Base-by-base conservation (phyloP, 305 asterid species). In the Stenogyne calaminthoides region DNA sequence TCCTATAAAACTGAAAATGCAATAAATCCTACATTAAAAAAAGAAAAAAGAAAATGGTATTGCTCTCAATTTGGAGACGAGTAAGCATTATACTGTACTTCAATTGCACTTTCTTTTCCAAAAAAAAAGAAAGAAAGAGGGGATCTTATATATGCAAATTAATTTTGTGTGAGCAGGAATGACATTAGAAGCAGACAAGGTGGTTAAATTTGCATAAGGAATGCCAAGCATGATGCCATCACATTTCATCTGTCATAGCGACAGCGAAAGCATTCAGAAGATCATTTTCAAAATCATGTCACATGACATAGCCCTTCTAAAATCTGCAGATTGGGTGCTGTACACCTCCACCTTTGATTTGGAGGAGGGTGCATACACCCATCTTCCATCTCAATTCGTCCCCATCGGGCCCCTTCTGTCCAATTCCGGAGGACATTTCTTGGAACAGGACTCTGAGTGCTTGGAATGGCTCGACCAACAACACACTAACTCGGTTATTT, bases 351-450 rank as follows among this genome's bases (percentile, higher is more conserved):
- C 66, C 1, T 44, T 55, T 5, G 85, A 85, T 1, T 84, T 88
- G n/a, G 96, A 90, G 74, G 78, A 87, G 10, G 92, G 86, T 46
- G 90, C 94, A 2, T 86, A 84, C 78, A 27, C 77, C 71, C n/a
- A 20, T 2, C 36, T 78, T 20, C 78, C 82, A 56, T 88, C 91
- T n/a, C 76, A 81, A 44, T 67, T 84, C 32, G 9, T 80, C 15
- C 88, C 92, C 0, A 73, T 90, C 8, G 92, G 92, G 25, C 96
- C 92, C 0, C 86, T 88, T 20, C 77, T 80, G 0, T 3, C 22
- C 0, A 69, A 64, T 51, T 65, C 88, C 39, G 73, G 77, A 0
- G 88, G 86, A n/a, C 79, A 81, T 39, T 79, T 88, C 70, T 75
- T 76, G 77, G 20, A 15, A 6, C 84, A 72, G 67, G 96, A 88